Base-by-base conservation (phyloP, 805 yeast species). In the Monosporozyma unispora region DNA sequence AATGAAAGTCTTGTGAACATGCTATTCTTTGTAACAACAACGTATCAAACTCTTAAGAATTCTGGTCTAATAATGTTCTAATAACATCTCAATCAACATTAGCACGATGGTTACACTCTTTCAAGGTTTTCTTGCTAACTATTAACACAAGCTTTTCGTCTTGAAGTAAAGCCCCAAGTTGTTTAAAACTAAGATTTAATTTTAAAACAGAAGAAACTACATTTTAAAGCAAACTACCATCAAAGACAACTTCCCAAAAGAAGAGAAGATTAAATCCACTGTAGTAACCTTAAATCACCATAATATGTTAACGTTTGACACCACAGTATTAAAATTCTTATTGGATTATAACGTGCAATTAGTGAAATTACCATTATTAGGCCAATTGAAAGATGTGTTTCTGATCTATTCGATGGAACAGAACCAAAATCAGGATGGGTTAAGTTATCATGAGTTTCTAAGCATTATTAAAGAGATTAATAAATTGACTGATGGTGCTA, bases 281-380 rank as follows among this genome's bases (percentile, higher is more conserved):
- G 12, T 27, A n/a, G n/a, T n/a, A n/a, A n/a, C n/a, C 28, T 31
- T 22, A 8, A 22, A 23, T 16, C 10, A n/a, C 8, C n/a, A 38
- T 18, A 27, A 14, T 25, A 25, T 39, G 42, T 8, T 14, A 19
- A 22, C 18, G 10, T 19, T 44, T n/a, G 45, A 50, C 23, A 25
- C 22, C 3, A 45, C 22, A 1, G 19, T 52, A 33, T 19, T 50
- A n/a, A 19, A 46, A 2, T 64, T 57, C 47, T 42, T 64, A 39
- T 48, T 58, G 11, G 63, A 59, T 21, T 62, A 61, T 37, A 52
- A 58, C 37, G 46, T n/a, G 3, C 53, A 53, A 23, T 23, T 65
- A 37, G 25, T 57, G 5, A 51, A 49, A 8, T 50, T 46, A 45
- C 68, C 68, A 11, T 39, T 63, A n/a, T 48, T 49, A 10, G 69